Percentiles rank a stretch among this genome's conserved stretches.
phyloP scores from a whole-genome alignment of 2,329 filamentous ascomycete species.

The Talaromyces sp. region DNA sequence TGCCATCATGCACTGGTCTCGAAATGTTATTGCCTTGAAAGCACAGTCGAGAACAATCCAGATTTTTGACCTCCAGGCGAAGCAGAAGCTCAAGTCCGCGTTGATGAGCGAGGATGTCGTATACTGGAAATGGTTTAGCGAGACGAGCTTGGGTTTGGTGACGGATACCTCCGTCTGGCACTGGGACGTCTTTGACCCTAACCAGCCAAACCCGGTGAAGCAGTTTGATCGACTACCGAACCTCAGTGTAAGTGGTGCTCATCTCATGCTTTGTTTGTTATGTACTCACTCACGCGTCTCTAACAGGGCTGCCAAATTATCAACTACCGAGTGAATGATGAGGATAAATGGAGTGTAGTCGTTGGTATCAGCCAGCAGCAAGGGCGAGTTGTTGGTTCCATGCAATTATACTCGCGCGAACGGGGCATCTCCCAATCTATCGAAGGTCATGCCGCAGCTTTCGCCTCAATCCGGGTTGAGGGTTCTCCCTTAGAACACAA shows the following conservation, averaged over 20 bases:
- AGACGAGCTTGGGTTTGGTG: slow-evolving; percentile 81
- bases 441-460: slow-evolving; percentile 93
- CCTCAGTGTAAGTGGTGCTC: slow-evolving; percentile 62
- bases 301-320: slow-evolving; percentile 91
- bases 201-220: slow-evolving; percentile 77
- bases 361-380: slow-evolving; percentile 93
- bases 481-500: slow-evolving; percentile 88
- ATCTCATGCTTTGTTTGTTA: background rate
- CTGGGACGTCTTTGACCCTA: slow-evolving; percentile 91
- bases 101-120: slow-evolving; percentile 96
- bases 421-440: slow-evolving; percentile 97
- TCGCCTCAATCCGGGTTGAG: slow-evolving; percentile 83
- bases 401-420: slow-evolving; percentile 96
- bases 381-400: slow-evolving; percentile 88
- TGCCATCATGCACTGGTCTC: slow-evolving; percentile 98
- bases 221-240: slow-evolving; percentile 93
- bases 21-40: slow-evolving; percentile 94
- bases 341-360: slow-evolving; percentile 97
- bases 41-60: slow-evolving; percentile 91
- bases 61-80: slow-evolving; percentile 91
- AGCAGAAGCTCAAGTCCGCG: slow-evolving; percentile 94
- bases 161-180: slow-evolving; percentile 91
- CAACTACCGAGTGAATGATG: slow-evolving; percentile 94
- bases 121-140: slow-evolving; percentile 99
- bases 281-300: slow-evolving; percentile 16